phyloP scores from a whole-genome alignment of 768 basidiomycete species.

The Cystofilobasidium capitatum region DNA sequence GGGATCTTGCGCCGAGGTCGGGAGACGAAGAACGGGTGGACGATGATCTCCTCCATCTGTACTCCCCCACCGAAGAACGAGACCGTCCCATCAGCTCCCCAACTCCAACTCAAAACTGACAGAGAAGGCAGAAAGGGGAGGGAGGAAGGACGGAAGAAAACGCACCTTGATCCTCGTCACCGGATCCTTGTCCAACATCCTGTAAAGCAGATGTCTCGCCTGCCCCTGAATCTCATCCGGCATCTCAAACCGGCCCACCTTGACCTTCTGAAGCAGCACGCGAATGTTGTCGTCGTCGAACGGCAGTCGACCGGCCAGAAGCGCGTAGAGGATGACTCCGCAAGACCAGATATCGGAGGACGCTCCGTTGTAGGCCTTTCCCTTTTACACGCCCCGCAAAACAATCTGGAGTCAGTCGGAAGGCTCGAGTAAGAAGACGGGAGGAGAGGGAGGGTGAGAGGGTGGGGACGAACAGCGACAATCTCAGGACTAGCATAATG shows the following conservation, averaged over 20 bases:
- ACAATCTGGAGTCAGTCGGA: neutral
- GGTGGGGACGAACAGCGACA: conserved; percentile 47
- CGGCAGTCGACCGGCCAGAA: conserved; percentile 78
- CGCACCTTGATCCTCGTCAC: conserved; percentile 58
- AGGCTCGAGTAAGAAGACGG: conserved; percentile 4
- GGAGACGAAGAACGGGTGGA: conserved; percentile 66
- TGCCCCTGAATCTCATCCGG: conserved; percentile 57
- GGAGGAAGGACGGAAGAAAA: neutral
- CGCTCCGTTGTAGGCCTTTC: conserved; percentile 70
- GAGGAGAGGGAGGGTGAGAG: neutral
- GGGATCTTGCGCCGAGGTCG: conserved; percentile 42
- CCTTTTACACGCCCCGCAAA: conserved; percentile 40
- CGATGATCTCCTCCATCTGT: conserved; percentile 61
- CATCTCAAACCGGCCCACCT: conserved; percentile 61
- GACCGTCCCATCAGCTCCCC: too few relatives aligned
- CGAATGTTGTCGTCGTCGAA: conserved; percentile 83
- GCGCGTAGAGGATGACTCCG: conserved; percentile 80
- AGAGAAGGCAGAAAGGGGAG: neutral
- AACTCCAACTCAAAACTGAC: neutral
- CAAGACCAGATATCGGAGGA: conserved; percentile 96
- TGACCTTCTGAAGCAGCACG: conserved; percentile 70
- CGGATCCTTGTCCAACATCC: conserved; percentile 72
- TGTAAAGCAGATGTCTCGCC: conserved; percentile 64
- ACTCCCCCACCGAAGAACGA: neutral
- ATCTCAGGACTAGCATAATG: conserved; percentile 94